Evolutionary conservation across 768 basidiomycete species (phyloP), one percentile per base, ranked within the genome.

Genomic region (Suillus hirtellus): DNA sequence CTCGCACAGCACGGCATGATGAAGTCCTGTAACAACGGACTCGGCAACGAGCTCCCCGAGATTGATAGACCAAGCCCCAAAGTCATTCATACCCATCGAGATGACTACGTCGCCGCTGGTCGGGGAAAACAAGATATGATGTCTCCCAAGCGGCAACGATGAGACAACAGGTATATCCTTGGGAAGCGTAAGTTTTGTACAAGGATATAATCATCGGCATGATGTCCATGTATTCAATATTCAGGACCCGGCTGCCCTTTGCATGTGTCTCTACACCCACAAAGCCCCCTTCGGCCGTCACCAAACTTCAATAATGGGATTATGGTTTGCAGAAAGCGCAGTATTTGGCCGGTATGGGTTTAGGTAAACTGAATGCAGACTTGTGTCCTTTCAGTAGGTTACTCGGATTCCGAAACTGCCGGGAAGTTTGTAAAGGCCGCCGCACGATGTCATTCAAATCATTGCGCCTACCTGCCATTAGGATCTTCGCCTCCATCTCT

Each of bases 131-230:
- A 52, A 93, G 75, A 68, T 89, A 93, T 59, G 87, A 87, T 8
- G 93, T 93, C 74, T 96, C 90, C 95, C 95, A 97, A 50, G 87
- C 81, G 0, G 89, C 85, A 15, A 86, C 85, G 17, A 94, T 77
- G 31, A 78, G 68, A 37, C 79, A 81, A 49, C 80, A 76, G 19
- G 73, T 67, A 73, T 87, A 87, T 5, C 75, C 79, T 17, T 83
- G 69, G 10, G 60, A 46, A 12, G 76, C 77, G 35, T 75, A 63
- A 56, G 54, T 35, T 10, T 69, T 67, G 9, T 77, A 69, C 1
- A 83, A 68, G 17, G 75, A 70, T 1, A 88, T 71, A 37, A 77
- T 68, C 58, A 91, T 76, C 15, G 76, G 82, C 63, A 75, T 74
- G 68, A 93, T 24, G 50, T 37, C 27, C 49, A 63, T 68, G 59